phyloP scores from a whole-genome alignment of 805 yeast species.

The Saccharomyces paradoxus region DNA sequence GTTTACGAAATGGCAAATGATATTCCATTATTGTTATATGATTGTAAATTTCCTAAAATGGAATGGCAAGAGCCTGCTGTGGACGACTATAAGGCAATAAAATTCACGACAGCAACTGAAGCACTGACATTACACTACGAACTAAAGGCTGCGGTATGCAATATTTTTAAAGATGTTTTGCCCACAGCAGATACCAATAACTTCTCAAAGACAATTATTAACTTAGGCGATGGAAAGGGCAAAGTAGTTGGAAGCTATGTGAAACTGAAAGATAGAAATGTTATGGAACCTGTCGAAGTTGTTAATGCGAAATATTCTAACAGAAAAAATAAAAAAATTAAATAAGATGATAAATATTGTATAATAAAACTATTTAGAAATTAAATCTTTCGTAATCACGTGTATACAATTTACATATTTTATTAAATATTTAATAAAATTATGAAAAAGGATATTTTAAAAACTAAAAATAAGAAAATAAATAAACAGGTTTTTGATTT shows the following conservation, averaged over 20 bases:
- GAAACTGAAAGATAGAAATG: conserved; percentile 48
- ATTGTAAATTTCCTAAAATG: conserved; percentile 66
- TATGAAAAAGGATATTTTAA: too few species aligned
- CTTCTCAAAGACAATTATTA: conserved; percentile 34
- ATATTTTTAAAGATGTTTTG: conserved; percentile 38
- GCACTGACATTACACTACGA: conserved; percentile 50
- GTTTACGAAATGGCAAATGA: conserved; percentile 84
- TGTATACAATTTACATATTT: too few species aligned
- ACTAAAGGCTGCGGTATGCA: conserved; percentile 46
- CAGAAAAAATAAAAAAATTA: conserved; percentile 30
- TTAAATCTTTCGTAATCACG: too few species aligned
- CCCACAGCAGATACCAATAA: conserved; percentile 10
- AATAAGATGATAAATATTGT: not conserved
- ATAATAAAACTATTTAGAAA: too few species aligned
- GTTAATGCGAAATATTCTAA: conserved; percentile 56
- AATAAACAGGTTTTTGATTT: too few species aligned
- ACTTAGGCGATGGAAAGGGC: conserved; percentile 76
- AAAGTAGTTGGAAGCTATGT: conserved; percentile 48
- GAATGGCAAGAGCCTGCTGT: conserved; percentile 45
- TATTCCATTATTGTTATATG: conserved; percentile 75
- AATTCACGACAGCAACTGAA: conserved; percentile 37
- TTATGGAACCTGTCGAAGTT: conserved; percentile 56
- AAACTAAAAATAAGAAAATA: too few species aligned
- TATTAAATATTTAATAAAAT: too few species aligned
- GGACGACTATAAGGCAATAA: conserved; percentile 33